Percentiles rank a stretch among this genome's conserved stretches.
Evolutionary conservation across 345 rosid genomes (phyloP).

Genomic region (Syzygium aromaticum): DNA sequence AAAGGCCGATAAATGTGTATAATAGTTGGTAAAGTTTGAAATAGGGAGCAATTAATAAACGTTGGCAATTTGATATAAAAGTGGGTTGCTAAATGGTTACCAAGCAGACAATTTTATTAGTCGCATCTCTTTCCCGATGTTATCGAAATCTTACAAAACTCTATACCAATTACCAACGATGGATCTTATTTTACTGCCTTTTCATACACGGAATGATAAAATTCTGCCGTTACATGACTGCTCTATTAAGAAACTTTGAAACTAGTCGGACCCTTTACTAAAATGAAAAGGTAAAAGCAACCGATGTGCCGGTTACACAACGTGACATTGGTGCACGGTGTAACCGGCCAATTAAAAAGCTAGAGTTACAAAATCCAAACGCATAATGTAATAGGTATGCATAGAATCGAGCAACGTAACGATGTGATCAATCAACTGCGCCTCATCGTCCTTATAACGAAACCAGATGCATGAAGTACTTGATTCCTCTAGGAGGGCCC

Average conservation of each 20-base stretch:
- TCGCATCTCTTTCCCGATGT: neutral
- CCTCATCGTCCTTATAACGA: neutral
- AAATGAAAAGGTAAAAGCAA: neutral
- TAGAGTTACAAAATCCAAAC: neutral
- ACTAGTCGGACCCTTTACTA: accelerated
- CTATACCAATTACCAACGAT: neutral
- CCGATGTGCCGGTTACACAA: neutral
- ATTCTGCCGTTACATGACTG: neutral
- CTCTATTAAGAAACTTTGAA: neutral
- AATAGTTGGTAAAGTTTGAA: neutral
- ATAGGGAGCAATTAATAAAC: neutral
- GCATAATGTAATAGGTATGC: neutral
- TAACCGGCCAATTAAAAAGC: neutral
- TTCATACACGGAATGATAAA: neutral
- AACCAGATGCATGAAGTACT: neutral
- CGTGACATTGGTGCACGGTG: neutral
- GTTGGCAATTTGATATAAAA: neutral
- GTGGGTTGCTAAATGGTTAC: neutral
- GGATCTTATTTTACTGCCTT: neutral
- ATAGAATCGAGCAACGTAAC: neutral
- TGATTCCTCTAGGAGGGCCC: neutral
- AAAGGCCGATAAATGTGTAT: neutral
- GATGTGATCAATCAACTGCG: accelerated
- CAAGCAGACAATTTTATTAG: neutral
- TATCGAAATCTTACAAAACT: neutral